Evolutionary conservation across 306 rosid genomes (phyloP), one percentile per base, ranked within the genome.

Genomic region (Corylus heterophylla): DNA sequence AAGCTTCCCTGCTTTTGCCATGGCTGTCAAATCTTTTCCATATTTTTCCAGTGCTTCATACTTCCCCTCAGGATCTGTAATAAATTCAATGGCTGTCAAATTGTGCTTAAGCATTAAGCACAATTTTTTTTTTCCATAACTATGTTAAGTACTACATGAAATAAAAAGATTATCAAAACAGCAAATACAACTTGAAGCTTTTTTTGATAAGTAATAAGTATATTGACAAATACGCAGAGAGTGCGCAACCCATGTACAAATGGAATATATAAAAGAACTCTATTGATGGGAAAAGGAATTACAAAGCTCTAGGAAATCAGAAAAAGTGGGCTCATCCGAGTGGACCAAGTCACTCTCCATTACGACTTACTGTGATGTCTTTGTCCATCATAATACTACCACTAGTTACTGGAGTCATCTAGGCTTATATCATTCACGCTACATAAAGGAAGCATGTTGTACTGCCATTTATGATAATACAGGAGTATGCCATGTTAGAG

Each of bases 61-160:
- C 79, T 95, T 95, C 48, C 99, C 99, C 84, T 95, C 99, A 72
- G 99, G 98, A 87, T 95, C 99, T 95, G 89, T 84, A 83, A 73
- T 78, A 83, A 85, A 85, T 42, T 50, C 37, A 77, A 80, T 56
- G 49, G 22, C 22, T 54, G 47, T 82, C 22, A 22, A 22, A 44
- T 31, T 50, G 54, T 50, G 9, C n/a, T 63, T 29, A 63, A 63
- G 44, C 18, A 31, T 31, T 63, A 31, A 63, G 16, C 69, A 31
- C n/a, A 63, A 7, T 4, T 27, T 62, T 62, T 62, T 63, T 42
- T 5, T 42, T 0, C 18, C 42, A 29, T 63, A 31, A 13, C 18
- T 27, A 63, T 27, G 16, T 35, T 6, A 11, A 63, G n/a, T 5
- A 63, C 5, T 5, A 63, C 5, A 35, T 5, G n/a, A 14, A 22